Conservation (phyloP, 305 asterid species). For the Rubia peregrina region DNA sequence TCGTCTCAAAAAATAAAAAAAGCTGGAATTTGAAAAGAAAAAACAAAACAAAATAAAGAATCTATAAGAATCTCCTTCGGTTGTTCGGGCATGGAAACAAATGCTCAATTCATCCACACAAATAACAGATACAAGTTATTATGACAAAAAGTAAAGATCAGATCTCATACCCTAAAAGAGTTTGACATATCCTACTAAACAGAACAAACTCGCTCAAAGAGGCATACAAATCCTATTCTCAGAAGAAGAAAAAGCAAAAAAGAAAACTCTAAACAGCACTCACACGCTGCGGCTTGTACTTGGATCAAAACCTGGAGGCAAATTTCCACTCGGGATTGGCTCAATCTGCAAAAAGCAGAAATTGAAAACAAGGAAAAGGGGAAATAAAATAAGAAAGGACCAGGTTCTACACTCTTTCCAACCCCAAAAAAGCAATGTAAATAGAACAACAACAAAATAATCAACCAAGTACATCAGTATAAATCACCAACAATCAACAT, state of each 20-base stretch:
- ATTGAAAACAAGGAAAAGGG: not conserved
- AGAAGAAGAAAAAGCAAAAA: not conserved
- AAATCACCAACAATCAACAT: not conserved
- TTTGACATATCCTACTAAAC: not conserved
- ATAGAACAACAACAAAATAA: not conserved
- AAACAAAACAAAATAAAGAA: conserved; percentile 2
- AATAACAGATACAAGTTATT: not conserved
- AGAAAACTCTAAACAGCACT: conserved; percentile 31
- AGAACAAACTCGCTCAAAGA: conserved; percentile 2
- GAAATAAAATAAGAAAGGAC: conserved; percentile 10
- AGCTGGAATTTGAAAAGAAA: conserved; percentile 20
- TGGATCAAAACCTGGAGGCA: conserved; percentile 92
- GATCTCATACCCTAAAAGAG: not conserved
- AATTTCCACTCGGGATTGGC: conserved; percentile 87
- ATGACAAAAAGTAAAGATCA: not conserved
- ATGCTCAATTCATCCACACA: not conserved
- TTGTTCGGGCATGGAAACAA: not conserved
- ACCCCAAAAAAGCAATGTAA: not conserved
- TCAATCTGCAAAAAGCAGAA: conserved; percentile 60
- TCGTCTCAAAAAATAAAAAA: conserved; percentile 20
- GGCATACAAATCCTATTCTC: not conserved
- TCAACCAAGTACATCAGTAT: conserved; percentile 7
- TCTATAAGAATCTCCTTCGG: conserved; percentile 14
- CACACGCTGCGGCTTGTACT: conserved; percentile 94
- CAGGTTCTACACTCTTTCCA: not conserved